phyloP scores from a whole-genome alignment of 2,329 filamentous ascomycete species.

The Microdochium trichocladiopsis region DNA sequence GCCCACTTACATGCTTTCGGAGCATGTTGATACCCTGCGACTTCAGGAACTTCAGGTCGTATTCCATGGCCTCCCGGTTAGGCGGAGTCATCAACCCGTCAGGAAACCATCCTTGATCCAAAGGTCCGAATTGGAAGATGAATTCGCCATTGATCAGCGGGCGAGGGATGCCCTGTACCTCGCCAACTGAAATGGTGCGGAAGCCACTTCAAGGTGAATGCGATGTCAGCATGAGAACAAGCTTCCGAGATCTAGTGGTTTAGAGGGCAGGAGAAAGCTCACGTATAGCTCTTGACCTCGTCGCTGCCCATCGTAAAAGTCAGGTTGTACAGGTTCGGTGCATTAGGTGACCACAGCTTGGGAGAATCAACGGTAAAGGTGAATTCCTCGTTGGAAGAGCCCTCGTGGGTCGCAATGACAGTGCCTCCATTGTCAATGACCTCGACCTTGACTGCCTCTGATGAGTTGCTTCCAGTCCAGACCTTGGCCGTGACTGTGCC shows the following conservation, averaged over 20 bases:
- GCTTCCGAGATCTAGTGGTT: background rate
- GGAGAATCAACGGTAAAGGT: constrained; percentile 46
- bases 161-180: constrained; percentile 50
- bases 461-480: constrained; percentile 14
- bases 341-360: constrained; percentile 57
- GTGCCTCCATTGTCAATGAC: constrained; percentile 28
- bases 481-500: background rate
- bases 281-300: constrained; percentile 52
- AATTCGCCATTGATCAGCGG: constrained; percentile 64
- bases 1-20: constrained; percentile 59
- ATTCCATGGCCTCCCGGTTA: constrained; percentile 60
- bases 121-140: constrained; percentile 58
- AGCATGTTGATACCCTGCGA: constrained; percentile 62
- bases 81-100: constrained; percentile 62
- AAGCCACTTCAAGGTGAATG: constrained; percentile 37
- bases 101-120: constrained; percentile 56
- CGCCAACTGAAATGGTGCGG: constrained; percentile 51
- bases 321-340: constrained; percentile 57
- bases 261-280: background rate
- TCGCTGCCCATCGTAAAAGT: constrained; percentile 46
- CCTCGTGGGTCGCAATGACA: constrained; percentile 34
- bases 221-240: background rate
- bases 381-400: constrained; percentile 41
- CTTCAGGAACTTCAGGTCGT: constrained; percentile 58
- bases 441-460: constrained; percentile 22